A percentile compares a stretch with the other conserved stretches of the same genome.
These are phyloP conservation scores for Colletotrichum gigasporum DNA, from an alignment of 2,329 filamentous ascomycete species.

Conservation along the genomic window DNA sequence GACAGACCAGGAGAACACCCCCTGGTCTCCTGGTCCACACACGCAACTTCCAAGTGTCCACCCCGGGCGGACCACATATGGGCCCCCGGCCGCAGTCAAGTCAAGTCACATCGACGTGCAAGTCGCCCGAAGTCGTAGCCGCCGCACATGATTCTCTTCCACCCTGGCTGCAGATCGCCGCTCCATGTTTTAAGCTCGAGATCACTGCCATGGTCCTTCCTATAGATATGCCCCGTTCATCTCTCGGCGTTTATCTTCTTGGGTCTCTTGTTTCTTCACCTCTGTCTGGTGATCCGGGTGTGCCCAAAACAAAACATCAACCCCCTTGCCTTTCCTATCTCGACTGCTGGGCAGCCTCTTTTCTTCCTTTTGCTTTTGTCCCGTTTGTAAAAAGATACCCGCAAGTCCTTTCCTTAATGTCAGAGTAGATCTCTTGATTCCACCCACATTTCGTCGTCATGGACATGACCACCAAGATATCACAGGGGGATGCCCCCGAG, in stretches of 20 bases:
- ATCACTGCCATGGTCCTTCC: background rate
- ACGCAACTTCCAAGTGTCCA: background rate
- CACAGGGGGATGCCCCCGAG: background rate
- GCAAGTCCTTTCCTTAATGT: background rate
- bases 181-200: slow-evolving; percentile 16
- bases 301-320: background rate
- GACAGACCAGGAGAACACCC: too few relatives aligned
- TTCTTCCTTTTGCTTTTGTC: background rate
- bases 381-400: slow-evolving; percentile 8
- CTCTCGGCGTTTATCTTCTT: background rate
- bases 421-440: background rate
- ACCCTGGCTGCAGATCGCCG: slow-evolving; percentile 1
- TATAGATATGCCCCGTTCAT: slow-evolving; percentile 16
- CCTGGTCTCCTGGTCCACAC: background rate
- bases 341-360: slow-evolving; percentile 9
- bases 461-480: slow-evolving; percentile 13
- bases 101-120: too few relatives aligned
- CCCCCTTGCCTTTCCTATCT: background rate
- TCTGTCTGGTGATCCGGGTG: background rate
- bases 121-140: too few relatives aligned
- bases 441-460: background rate
- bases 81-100: background rate
- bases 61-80: background rate
- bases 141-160: too few relatives aligned
- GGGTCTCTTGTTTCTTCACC: background rate